Evolutionary conservation across 2,329 filamentous ascomycete genomes (phyloP).

Genomic region (Didymella exigua): DNA sequence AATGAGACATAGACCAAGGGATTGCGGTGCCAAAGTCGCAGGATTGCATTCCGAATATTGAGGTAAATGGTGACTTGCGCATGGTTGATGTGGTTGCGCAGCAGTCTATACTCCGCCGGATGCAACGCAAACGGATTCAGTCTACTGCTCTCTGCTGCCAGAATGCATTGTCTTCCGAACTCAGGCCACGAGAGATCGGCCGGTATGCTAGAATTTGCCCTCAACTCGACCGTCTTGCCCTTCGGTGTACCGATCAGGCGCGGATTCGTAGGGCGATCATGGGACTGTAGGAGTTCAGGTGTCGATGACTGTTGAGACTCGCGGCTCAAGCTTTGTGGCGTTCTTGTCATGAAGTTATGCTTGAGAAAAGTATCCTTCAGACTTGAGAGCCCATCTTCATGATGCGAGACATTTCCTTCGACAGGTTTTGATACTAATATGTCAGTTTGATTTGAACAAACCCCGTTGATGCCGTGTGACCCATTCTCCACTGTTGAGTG

Average conservation of each 20-base stretch:
- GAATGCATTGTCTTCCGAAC: conserved; percentile 90
- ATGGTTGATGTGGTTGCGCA: conserved; percentile 82
- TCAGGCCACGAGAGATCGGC: conserved; percentile 71
- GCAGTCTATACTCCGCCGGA: conserved; percentile 77
- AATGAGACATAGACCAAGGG: conserved; percentile 80
- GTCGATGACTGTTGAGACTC: conserved; percentile 40
- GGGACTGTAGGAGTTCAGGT: conserved; percentile 37
- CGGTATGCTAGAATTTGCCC: conserved; percentile 82
- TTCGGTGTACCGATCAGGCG: conserved; percentile 30
- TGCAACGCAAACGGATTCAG: conserved; percentile 90
- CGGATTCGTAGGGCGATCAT: conserved; percentile 25
- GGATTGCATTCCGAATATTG: conserved; percentile 92
- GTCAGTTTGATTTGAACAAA: conserved; percentile 20
- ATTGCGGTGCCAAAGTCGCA: conserved; percentile 87
- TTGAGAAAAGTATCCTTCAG: conserved; percentile 18
- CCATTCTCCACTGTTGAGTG: conserved; percentile 27
- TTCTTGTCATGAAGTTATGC: conserved; percentile 29
- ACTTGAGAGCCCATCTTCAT: conserved; percentile 14
- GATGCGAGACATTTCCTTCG: conserved; percentile 16
- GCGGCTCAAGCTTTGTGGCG: conserved; percentile 29
- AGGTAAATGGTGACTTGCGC: conserved; percentile 93
- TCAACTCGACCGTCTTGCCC: conserved; percentile 33
- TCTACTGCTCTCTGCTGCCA: conserved; percentile 85
- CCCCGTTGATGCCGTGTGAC: conserved; percentile 14
- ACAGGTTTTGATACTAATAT: conserved; percentile 12